These are phyloP conservation scores for Rhododendron vialii DNA, from an alignment of 148 eudicot genomes.

Conservation along the genomic window DNA sequence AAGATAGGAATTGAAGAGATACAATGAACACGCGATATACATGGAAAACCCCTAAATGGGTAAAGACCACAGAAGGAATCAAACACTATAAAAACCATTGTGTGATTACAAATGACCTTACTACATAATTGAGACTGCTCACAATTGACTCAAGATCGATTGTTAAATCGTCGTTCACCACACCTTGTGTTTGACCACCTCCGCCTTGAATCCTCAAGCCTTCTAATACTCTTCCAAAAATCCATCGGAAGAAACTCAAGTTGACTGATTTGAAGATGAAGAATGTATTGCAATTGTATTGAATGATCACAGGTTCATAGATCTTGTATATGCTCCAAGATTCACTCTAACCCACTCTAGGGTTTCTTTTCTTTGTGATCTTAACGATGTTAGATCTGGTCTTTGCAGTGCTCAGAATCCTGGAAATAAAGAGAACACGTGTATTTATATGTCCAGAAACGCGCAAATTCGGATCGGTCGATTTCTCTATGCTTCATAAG, in stretches of 20 bases:
- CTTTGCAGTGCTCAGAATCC: neutral
- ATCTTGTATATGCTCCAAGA: too few species aligned
- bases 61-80: neutral
- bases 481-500: too few species aligned
- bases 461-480: neutral
- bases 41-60: neutral
- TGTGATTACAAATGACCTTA: neutral
- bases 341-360: too few species aligned
- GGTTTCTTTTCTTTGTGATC: too few species aligned
- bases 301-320: too few species aligned
- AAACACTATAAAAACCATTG: neutral
- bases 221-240: too few species aligned
- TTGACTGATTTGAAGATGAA: too few species aligned
- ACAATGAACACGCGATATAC: neutral
- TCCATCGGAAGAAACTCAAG: too few species aligned
- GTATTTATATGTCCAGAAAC: neutral
- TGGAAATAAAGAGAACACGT: neutral
- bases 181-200: neutral
- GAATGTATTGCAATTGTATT: too few species aligned
- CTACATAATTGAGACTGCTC: neutral
- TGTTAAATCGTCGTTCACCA: neutral
- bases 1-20: neutral
- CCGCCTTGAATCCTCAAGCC: neutral
- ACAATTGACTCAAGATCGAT: neutral
- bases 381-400: too few species aligned